phyloP scores from a whole-genome alignment of 169 alveolate genomes.

The Besnoitia besnoiti region DNA sequence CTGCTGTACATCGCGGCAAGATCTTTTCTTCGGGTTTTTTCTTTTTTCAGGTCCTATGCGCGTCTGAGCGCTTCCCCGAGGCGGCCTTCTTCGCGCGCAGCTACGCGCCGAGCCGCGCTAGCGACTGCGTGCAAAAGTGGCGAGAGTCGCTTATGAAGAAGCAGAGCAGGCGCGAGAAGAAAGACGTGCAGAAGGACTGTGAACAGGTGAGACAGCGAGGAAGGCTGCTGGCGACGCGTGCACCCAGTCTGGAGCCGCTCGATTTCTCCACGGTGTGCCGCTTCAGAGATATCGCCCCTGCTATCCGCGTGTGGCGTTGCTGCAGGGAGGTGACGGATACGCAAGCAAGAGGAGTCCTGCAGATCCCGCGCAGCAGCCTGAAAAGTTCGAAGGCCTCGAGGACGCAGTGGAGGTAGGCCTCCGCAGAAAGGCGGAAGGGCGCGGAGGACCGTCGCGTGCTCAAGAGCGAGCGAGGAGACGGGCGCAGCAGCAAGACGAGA shows the following conservation, averaged over 20 bases:
- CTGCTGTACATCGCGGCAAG: neutral
- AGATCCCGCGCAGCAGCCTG: conserved; percentile 18
- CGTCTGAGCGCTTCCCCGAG: conserved; percentile 32
- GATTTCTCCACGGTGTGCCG: too few species aligned
- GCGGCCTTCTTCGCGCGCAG: conserved; percentile 51
- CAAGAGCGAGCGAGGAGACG: neutral
- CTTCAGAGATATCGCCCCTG: too few species aligned
- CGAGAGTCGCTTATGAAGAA: neutral
- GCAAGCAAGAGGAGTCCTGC: conserved; percentile 2
- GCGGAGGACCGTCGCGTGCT: neutral
- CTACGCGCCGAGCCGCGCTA: conserved; percentile 24
- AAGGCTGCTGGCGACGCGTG: too few species aligned
- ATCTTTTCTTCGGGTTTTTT: neutral
- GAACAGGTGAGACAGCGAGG: too few species aligned
- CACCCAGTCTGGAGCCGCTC: too few species aligned
- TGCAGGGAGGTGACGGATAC: too few species aligned
- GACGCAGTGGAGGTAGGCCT: neutral
- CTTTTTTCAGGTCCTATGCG: neutral
- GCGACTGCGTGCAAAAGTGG: conserved; percentile 32
- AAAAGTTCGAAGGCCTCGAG: neutral
- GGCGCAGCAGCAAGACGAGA: neutral
- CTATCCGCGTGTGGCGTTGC: too few species aligned
- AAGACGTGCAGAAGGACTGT: too few species aligned
- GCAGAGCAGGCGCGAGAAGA: neutral
- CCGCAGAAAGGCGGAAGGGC: neutral